Percentiles rank a stretch among this genome's conserved stretches.
Conservation (phyloP, 148 eudicot genomes). For the Linanthus parryae region DNA sequence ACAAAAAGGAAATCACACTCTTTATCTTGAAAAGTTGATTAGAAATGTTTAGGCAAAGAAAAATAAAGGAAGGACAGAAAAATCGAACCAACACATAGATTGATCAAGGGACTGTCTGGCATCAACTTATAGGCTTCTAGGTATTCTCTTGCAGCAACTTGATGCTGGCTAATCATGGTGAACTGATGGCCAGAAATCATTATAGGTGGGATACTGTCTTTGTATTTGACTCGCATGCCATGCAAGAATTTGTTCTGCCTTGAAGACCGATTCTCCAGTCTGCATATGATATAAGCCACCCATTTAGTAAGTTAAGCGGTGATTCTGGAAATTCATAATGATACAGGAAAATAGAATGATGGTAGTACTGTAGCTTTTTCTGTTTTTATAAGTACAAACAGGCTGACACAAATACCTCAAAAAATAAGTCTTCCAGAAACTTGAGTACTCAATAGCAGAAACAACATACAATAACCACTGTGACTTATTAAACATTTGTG, state of each 20-base stretch:
- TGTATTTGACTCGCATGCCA: constrained; percentile 41
- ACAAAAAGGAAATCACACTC: not conserved
- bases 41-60: not conserved
- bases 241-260: constrained; percentile 60
- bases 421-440: too few species aligned
- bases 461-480: too few species aligned
- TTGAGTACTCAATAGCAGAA: too few species aligned
- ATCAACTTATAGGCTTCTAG: constrained; percentile 76
- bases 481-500: too few species aligned
- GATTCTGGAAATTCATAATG: not conserved
- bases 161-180: constrained; percentile 78
- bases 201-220: constrained; percentile 74
- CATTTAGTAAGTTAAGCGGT: not conserved
- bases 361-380: not conserved
- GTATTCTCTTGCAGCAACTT: constrained; percentile 83
- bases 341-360: not conserved
- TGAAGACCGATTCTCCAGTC: constrained; percentile 52
- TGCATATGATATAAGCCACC: constrained; percentile 19
- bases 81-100: constrained; percentile 54
- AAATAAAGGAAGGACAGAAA: not conserved
- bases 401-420: too few species aligned
- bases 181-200: constrained; percentile 66
- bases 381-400: not conserved
- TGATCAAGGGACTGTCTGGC: constrained; percentile 76
- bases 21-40: not conserved